Evolutionary conservation across 2,329 filamentous ascomycete species (phyloP).

Genomic region (Hymenoscyphus scutula): DNA sequence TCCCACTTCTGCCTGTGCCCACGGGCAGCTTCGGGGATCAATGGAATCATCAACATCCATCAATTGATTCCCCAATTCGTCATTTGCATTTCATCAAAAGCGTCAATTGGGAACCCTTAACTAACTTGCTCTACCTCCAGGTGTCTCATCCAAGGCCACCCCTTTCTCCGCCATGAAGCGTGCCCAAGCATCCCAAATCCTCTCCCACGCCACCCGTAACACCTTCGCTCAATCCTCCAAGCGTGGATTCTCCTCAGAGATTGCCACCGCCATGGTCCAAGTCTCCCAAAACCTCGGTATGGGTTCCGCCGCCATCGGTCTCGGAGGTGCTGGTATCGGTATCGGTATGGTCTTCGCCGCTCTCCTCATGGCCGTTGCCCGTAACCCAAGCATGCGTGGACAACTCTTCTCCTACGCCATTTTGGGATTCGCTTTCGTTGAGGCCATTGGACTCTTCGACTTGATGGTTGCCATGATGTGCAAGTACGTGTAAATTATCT

Average conservation of each 20-base stretch:
- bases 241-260: slow-evolving; percentile 83
- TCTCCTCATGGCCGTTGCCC: slow-evolving; percentile 84
- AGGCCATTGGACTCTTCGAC: slow-evolving; percentile 86
- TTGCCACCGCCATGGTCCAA: slow-evolving; percentile 84
- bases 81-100: slow-evolving; percentile 8
- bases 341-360: slow-evolving; percentile 93
- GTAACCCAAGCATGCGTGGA: slow-evolving; percentile 91
- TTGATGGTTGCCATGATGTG: slow-evolving; percentile 92
- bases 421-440: slow-evolving; percentile 93
- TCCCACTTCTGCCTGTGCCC: neutral
- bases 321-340: slow-evolving; percentile 90
- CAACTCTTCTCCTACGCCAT: slow-evolving; percentile 97
- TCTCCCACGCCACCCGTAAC: slow-evolving; percentile 48
- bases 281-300: slow-evolving; percentile 89
- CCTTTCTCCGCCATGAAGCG: slow-evolving; percentile 67
- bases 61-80: slow-evolving; percentile 2
- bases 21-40: neutral
- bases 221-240: slow-evolving; percentile 59
- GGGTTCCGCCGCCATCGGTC: slow-evolving; percentile 86
- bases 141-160: slow-evolving; percentile 30
- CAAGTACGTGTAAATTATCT: slow-evolving; percentile 63
- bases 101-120: slow-evolving; percentile 25
- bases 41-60: neutral
- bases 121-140: slow-evolving; percentile 41
- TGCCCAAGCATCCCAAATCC: slow-evolving; percentile 64